These are phyloP conservation scores for Aspergillus carlsbadensis DNA, from an alignment of 495 filamentous ascomycete species.

Conservation along the genomic window DNA sequence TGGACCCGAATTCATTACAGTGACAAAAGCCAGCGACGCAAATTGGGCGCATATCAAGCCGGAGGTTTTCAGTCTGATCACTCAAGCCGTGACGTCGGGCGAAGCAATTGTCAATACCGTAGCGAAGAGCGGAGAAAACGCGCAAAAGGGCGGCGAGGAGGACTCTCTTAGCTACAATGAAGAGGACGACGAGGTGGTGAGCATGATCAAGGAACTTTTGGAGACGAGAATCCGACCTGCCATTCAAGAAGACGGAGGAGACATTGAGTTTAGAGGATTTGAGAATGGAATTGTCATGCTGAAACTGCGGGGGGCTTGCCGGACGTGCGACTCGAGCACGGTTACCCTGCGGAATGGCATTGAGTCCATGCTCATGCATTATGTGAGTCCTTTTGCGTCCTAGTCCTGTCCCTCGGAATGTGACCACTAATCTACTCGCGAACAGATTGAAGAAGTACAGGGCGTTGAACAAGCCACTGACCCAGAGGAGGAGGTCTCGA, in stretches of 20 bases:
- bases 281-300: conserved; percentile 79
- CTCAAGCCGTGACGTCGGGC: conserved; percentile 80
- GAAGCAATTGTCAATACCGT: conserved; percentile 75
- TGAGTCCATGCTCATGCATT: conserved; percentile 94
- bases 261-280: conserved; percentile 92
- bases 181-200: conserved; percentile 86
- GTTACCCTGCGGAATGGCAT: conserved; percentile 96
- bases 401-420: conserved; percentile 42
- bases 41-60: conserved; percentile 95
- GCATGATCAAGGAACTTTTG: conserved; percentile 98
- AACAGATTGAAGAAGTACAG: conserved; percentile 91
- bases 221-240: conserved; percentile 93
- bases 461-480: conserved; percentile 90
- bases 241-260: conserved; percentile 96
- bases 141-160: conserved; percentile 53
- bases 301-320: conserved; percentile 88
- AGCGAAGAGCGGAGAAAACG: conserved; percentile 56
- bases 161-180: conserved; percentile 78
- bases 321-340: conserved; percentile 94
- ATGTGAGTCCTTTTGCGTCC: conserved; percentile 44
- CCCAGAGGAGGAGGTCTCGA: conserved; percentile 85
- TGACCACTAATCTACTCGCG: conserved; percentile 15
- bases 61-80: conserved; percentile 93
- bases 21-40: conserved; percentile 82
- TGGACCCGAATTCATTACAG: conserved; percentile 92